Evolutionary conservation across 805 yeast species (phyloP).

Genomic region (Torulaspora quercuum): DNA sequence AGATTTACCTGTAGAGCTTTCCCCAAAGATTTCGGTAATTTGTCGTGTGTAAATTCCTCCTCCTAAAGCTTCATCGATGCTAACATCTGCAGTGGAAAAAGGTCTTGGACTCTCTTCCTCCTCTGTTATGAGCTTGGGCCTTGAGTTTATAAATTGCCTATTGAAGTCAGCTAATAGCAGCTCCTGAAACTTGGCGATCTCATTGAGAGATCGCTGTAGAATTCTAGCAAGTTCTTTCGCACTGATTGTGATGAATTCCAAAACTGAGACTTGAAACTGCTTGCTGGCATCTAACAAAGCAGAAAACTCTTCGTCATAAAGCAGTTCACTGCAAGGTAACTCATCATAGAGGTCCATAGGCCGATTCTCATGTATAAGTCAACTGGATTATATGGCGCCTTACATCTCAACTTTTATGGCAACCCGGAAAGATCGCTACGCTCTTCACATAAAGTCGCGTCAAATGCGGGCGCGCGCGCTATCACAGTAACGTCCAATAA

Average conservation of each 20-base stretch:
- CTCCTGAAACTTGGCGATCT: constrained; percentile 30
- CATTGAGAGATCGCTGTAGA: constrained; percentile 36
- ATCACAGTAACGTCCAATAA: no score
- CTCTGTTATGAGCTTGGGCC: constrained; percentile 4
- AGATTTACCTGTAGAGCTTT: constrained; percentile 83
- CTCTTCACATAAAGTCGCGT: constrained; percentile 1
- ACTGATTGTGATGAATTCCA: constrained; percentile 43
- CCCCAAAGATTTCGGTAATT: constrained; percentile 77
- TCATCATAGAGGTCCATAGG: constrained; percentile 44
- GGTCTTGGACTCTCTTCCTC: constrained; percentile 11
- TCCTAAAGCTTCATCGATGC: constrained; percentile 47
- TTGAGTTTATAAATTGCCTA: constrained; percentile 10
- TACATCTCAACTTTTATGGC: no score
- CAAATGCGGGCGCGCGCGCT: no score
- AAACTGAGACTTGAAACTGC: constrained; percentile 36
- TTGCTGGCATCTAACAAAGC: constrained; percentile 32
- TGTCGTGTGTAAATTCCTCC: constrained; percentile 57
- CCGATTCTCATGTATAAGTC: background rate
- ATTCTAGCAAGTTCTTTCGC: constrained; percentile 36
- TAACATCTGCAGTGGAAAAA: constrained; percentile 53
- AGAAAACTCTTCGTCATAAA: constrained; percentile 36
- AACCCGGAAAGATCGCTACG: no score
- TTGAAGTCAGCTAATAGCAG: constrained; percentile 20
- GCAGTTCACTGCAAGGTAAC: constrained; percentile 37
- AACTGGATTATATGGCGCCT: background rate